These are phyloP conservation scores for Heterobasidion occidentale DNA, from an alignment of 1,284 basidiomycete species.

Conservation along the genomic window DNA sequence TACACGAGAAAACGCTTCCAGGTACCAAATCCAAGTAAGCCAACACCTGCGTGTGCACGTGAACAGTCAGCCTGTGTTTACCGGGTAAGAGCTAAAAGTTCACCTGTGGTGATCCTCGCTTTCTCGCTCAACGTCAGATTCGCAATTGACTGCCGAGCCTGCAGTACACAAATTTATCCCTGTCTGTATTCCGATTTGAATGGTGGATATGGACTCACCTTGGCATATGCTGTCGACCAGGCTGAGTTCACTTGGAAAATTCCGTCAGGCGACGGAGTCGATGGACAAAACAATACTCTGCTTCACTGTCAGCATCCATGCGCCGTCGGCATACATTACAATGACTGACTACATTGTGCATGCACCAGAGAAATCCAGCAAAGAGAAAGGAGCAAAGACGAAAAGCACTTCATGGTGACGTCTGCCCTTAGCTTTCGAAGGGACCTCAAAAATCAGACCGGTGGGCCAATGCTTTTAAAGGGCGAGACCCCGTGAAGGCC, in stretches of 20 bases:
- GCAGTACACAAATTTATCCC: background rate
- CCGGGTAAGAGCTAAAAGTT: background rate
- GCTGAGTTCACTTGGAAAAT: slow-evolving; percentile 24
- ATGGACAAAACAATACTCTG: background rate
- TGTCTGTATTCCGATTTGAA: background rate
- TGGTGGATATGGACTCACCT: slow-evolving; percentile 22
- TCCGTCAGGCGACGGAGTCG: background rate
- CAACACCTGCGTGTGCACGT: background rate
- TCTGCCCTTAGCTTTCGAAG: background rate
- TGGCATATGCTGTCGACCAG: slow-evolving; percentile 46
- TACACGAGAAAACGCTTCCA: background rate
- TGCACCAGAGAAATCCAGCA: background rate
- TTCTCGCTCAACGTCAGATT: slow-evolving; percentile 46
- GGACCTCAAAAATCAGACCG: background rate
- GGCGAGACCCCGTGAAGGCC: background rate
- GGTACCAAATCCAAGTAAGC: background rate
- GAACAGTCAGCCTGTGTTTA: background rate
- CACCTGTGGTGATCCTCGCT: slow-evolving; percentile 50
- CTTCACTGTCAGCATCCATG: background rate
- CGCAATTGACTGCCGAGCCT: slow-evolving; percentile 39
- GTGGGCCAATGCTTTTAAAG: background rate
- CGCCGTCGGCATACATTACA: background rate
- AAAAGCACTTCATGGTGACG: background rate
- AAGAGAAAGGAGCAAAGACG: background rate
- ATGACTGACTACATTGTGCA: background rate